Base-by-base conservation (phyloP, 345 rosid genomes). In the Isatis tinctoria region DNA sequence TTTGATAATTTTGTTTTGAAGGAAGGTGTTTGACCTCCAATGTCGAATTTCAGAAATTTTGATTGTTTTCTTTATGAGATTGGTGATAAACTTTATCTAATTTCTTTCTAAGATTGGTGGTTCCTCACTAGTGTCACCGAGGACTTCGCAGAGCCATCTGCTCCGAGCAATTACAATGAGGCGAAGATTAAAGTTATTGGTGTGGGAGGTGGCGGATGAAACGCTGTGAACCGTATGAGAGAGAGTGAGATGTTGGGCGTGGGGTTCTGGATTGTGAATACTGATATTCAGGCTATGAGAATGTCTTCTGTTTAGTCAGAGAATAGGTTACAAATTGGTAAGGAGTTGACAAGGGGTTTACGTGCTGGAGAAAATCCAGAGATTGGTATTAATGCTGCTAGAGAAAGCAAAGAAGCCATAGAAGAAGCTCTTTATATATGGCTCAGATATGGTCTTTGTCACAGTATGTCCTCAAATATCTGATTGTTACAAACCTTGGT, bases 351-450 rank as follows among this genome's bases (percentile, higher is more conserved):
- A 41, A 87, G 97, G 56, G 99, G 97, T 76, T 93, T 95, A 74
- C 97, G 97, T 65, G 97, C 97, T 68, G 97, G 97, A 59, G 99
- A 97, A 16, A 95, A 95, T 66, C 99, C 97, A 0, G 99, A 92
- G 79, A 90, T 95, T n/a, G 99, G 99, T 52, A 92, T 84, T 89
- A 90, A 89, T 81, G 99, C 99, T 81, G 97, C 99, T 16, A 87
- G 80, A 70, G 99, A 95, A 80, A 95, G 99, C 80, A 88, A 85
- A 81, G 88, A 81, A 72, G 70, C 91, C n/a, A 87, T 95, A 39
- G 97, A 95, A 81, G 90, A 86, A 73, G 94, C 99, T 51, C 99
- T 95, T 73, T n/a, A n/a, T n/a, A n/a, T 82, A 79, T 78, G 99
- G 97, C 24, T 56, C 97, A 47, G 97, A 95, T 75, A 90, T 95